Evolutionary conservation across 768 basidiomycete genomes (phyloP).

Genomic region (Boletus speciosus): DNA sequence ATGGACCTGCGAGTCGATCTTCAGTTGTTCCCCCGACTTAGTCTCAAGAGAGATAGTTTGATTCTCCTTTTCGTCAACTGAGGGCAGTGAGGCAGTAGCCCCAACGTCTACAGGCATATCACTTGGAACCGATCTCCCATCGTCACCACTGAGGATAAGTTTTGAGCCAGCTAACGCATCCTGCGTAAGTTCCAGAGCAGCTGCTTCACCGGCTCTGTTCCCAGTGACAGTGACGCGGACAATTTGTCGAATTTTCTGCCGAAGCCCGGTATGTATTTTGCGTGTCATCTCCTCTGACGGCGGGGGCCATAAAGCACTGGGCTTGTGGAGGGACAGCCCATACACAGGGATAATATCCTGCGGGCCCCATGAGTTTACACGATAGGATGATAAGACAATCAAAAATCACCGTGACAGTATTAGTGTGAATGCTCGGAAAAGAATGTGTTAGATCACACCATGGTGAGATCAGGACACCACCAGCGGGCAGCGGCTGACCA

Average conservation of each 20-base stretch:
- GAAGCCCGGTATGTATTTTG: conserved; percentile 55
- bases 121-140: conserved; percentile 16
- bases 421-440: conserved; percentile 82
- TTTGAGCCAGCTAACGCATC: conserved; percentile 10
- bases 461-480: conserved; percentile 85
- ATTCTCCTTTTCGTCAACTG: conserved; percentile 32
- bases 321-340: conserved; percentile 76
- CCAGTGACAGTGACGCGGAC: conserved; percentile 36
- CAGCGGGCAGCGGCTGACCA: conserved; percentile 79
- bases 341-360: conserved; percentile 80
- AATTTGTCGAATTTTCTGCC: conserved; percentile 57
- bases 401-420: conserved; percentile 70
- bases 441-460: conserved; percentile 96
- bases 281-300: conserved; percentile 62
- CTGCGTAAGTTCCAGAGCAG: neutral
- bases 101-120: conserved; percentile 46
- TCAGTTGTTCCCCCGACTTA: conserved; percentile 49
- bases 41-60: conserved; percentile 47
- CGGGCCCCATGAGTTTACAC: neutral
- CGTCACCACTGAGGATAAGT: conserved; percentile 4
- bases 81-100: conserved; percentile 43
- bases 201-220: conserved; percentile 2
- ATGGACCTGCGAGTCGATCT: conserved; percentile 72
- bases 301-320: conserved; percentile 75
- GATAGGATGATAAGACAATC: neutral